A percentile compares a stretch with the other conserved stretches of the same genome.
phyloP scores from a whole-genome alignment of 2,329 filamentous ascomycete species.

The Emergomyces orientalis region DNA sequence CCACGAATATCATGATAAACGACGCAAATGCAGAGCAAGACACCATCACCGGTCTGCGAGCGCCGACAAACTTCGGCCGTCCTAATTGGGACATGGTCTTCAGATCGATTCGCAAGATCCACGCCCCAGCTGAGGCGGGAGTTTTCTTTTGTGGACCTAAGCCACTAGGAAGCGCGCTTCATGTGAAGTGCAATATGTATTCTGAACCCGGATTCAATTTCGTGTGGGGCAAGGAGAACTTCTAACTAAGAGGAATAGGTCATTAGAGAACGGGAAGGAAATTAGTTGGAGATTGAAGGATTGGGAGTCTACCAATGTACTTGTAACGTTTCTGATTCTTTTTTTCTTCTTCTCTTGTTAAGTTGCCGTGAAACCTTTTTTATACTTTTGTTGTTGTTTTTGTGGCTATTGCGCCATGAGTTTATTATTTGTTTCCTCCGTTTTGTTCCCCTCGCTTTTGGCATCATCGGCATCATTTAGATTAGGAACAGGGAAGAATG shows the following conservation, averaged over 20 bases:
- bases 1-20: slow-evolving; percentile 89
- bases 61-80: slow-evolving; percentile 71
- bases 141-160: slow-evolving; percentile 85
- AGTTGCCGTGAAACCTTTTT: background rate
- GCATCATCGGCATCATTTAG: background rate
- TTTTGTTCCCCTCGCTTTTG: background rate
- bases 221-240: slow-evolving; percentile 46
- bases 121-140: slow-evolving; percentile 61
- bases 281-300: background rate
- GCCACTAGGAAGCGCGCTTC: slow-evolving; percentile 63
- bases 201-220: slow-evolving; percentile 64
- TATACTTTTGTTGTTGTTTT: background rate
- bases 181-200: slow-evolving; percentile 82
- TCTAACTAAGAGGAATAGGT: slow-evolving; percentile 22
- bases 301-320: background rate
- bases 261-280: background rate
- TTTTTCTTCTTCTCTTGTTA: background rate
- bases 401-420: too few species aligned
- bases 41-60: slow-evolving; percentile 70
- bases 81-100: slow-evolving; percentile 92
- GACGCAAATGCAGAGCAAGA: slow-evolving; percentile 76
- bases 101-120: slow-evolving; percentile 69
- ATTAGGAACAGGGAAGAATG: background rate
- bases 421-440: background rate
- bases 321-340: background rate